Conservation (phyloP, 495 filamentous ascomycete species). For the Xylaria bambusicola region DNA sequence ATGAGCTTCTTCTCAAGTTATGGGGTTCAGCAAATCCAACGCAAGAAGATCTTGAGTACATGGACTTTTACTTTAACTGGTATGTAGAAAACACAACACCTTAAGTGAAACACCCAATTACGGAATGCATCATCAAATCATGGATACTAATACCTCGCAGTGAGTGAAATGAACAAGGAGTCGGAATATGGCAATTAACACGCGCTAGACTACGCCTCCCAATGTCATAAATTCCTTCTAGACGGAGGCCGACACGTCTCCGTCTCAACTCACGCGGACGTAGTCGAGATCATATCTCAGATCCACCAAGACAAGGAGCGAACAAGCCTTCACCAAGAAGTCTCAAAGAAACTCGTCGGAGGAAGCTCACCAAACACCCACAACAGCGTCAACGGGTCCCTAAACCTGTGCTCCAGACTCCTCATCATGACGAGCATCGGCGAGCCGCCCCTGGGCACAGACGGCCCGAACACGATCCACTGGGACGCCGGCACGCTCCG, state of each 20-base stretch:
- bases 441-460: slow-evolving; percentile 1
- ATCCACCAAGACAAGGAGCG: slow-evolving; percentile 7
- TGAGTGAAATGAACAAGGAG: neutral
- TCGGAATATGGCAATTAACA: neutral
- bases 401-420: slow-evolving; percentile 27
- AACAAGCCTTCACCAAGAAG: neutral
- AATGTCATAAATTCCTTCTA: slow-evolving; percentile 9
- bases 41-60: neutral
- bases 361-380: neutral
- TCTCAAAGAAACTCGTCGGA: slow-evolving; percentile 2
- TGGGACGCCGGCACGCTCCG: slow-evolving; percentile 23
- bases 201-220: slow-evolving; percentile 3
- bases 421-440: slow-evolving; percentile 25
- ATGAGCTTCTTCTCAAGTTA: slow-evolving; percentile 11
- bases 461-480: slow-evolving; percentile 7
- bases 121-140: too few species aligned
- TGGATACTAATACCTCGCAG: slow-evolving; percentile 1
- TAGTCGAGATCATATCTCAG: neutral
- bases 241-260: slow-evolving; percentile 16
- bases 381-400: slow-evolving; percentile 2
- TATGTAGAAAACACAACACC: neutral
- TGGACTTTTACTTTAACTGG: slow-evolving; percentile 15
- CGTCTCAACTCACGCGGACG: slow-evolving; percentile 6
- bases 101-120: too few species aligned
- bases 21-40: slow-evolving; percentile 10